A percentile compares a stretch with the other conserved stretches of the same genome.
Conservation (phyloP, 1,284 basidiomycete genomes). For the Filobasidium uniguttulatum region DNA sequence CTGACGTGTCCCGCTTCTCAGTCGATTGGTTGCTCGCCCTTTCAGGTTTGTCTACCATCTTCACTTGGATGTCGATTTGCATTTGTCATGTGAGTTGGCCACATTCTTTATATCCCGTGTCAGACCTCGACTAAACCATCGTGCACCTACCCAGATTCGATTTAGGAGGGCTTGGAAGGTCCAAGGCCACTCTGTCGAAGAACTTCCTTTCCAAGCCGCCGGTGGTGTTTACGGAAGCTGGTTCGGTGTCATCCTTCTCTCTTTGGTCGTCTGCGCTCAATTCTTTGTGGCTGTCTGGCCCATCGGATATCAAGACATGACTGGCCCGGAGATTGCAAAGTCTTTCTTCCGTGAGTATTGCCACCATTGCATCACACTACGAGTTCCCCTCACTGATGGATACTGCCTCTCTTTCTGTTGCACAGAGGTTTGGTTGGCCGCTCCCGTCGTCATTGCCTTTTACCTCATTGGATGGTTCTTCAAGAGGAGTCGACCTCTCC, state of each 20-base stretch:
- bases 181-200: constrained; percentile 39
- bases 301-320: constrained; percentile 22
- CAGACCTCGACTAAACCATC: constrained; percentile 14
- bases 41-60: constrained; percentile 41
- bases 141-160: too few relatives aligned
- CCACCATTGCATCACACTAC: neutral
- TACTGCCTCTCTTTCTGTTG: neutral
- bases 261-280: constrained; percentile 29
- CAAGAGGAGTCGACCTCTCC: constrained; percentile 30
- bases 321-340: constrained; percentile 27
- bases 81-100: too few relatives aligned
- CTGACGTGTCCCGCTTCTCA: too few relatives aligned
- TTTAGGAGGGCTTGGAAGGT: constrained; percentile 41
- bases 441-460: constrained; percentile 32
- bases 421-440: constrained; percentile 34
- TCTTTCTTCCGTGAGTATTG: constrained; percentile 35
- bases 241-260: constrained; percentile 33
- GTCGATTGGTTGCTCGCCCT: constrained; percentile 41
- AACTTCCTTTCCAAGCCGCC: constrained; percentile 41
- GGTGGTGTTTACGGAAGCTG: constrained; percentile 39
- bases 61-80: constrained; percentile 37
- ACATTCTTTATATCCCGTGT: neutral
- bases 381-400: neutral
- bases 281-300: constrained; percentile 32
- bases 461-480: constrained; percentile 29